Conservation (phyloP, 305 asterid genomes). For the Petunia hybrid region DNA sequence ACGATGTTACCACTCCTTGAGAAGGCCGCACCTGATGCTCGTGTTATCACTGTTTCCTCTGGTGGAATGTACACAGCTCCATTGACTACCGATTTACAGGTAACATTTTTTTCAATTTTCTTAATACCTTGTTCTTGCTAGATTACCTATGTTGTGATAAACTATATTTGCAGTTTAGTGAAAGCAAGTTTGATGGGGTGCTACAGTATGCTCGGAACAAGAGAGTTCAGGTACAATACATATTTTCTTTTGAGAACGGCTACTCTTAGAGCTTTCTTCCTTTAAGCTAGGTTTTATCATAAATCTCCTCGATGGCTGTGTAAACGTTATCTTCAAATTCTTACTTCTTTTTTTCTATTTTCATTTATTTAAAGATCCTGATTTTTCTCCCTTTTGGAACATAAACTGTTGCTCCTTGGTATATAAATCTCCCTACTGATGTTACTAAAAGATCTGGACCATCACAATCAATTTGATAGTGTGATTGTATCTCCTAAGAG, state of each 20-base stretch:
- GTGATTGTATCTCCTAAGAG: not conserved
- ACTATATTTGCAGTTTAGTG: conserved; percentile 60
- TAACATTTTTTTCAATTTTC: conserved; percentile 20
- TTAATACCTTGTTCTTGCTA: conserved; percentile 18
- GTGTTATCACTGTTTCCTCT: conserved; percentile 87
- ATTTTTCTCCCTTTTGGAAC: not conserved
- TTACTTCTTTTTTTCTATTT: not conserved
- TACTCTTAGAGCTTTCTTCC: not conserved
- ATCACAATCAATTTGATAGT: not conserved
- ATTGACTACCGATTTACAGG: conserved; percentile 77
- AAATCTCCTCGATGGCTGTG: not conserved
- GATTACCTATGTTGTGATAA: conserved; percentile 19
- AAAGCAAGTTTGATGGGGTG: conserved; percentile 65
- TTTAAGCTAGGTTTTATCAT: not conserved
- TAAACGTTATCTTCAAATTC: not conserved
- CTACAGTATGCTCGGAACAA: conserved; percentile 92
- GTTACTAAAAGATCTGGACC: not conserved
- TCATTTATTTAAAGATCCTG: not conserved
- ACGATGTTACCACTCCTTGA: conserved; percentile 77
- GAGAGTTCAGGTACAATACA: conserved; percentile 71
- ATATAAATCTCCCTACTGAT: not conserved
- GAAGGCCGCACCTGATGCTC: conserved; percentile 94
- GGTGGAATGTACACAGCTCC: conserved; percentile 95
- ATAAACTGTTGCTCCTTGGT: not conserved
- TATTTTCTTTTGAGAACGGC: not conserved